A percentile compares a stretch with the other conserved stretches of the same genome.
These are phyloP conservation scores for Przewalskia tangutica DNA, from an alignment of 257 asterid species.

Conservation along the genomic window DNA sequence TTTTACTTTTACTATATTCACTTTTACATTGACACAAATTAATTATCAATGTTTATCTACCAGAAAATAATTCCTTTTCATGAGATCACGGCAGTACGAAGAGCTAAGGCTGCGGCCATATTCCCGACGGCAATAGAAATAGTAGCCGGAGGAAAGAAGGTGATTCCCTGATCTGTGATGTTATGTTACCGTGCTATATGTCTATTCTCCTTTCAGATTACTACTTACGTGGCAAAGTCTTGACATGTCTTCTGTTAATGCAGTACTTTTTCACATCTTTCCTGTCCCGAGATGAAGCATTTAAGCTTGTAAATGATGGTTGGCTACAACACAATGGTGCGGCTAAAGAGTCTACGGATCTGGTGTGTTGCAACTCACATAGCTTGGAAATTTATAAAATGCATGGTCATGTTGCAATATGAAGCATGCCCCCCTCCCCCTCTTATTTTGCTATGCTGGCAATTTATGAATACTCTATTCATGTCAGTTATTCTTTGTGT, in stretches of 20 bases:
- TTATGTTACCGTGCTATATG: neutral
- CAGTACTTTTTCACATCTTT: constrained; percentile 95
- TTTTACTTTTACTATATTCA: constrained; percentile 5
- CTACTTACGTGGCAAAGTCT: neutral
- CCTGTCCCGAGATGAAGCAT: constrained; percentile 98
- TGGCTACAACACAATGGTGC: constrained; percentile 48
- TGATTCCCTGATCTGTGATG: constrained; percentile 13
- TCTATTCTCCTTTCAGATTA: neutral
- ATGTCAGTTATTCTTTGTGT: neutral
- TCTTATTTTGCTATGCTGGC: neutral
- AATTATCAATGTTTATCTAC: constrained; percentile 8
- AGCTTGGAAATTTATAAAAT: neutral
- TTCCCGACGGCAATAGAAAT: constrained; percentile 96
- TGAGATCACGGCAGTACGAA: constrained; percentile 69
- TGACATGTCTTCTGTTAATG: constrained; percentile 19
- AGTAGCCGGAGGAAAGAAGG: constrained; percentile 83
- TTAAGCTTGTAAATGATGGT: constrained; percentile 83
- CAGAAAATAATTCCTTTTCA: constrained; percentile 74
- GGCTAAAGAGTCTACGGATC: constrained; percentile 39
- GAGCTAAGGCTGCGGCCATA: constrained; percentile 88
- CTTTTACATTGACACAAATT: neutral
- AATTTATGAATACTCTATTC: neutral
- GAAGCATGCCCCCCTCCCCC: neutral
- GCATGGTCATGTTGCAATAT: neutral
- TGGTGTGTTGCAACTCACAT: constrained; percentile 37